Evolutionary conservation across 371 early-diverging fungal genomes (phyloP).

Genomic region (Mucor sp.): DNA sequence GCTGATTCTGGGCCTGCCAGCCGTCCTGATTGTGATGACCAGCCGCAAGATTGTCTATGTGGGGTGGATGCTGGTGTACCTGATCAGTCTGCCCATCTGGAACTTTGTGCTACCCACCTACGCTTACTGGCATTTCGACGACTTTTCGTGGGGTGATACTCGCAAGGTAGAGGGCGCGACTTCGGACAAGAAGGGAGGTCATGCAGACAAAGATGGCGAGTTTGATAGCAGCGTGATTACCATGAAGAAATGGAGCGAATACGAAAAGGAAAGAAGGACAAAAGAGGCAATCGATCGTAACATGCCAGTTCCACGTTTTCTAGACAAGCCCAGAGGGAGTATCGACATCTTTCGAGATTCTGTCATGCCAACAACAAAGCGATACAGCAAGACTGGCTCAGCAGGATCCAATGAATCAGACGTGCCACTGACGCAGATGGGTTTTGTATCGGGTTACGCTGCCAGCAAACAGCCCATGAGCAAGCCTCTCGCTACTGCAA

Average conservation of each 20-base stretch:
- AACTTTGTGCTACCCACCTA: conserved; percentile 97
- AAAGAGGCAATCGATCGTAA: conserved; percentile 18
- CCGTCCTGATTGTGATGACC: conserved; percentile 90
- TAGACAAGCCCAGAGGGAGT: conserved; percentile 10
- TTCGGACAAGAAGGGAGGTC: conserved; percentile 53
- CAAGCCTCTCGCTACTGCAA: not conserved
- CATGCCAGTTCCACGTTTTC: conserved; percentile 24
- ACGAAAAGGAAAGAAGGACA: conserved; percentile 57
- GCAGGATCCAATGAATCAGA: conserved; percentile 42
- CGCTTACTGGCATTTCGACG: conserved; percentile 99
- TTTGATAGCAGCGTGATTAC: conserved; percentile 66
- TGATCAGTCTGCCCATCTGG: conserved; percentile 97
- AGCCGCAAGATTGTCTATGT: conserved; percentile 90
- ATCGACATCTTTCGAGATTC: conserved; percentile 21
- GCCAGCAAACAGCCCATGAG: not conserved
- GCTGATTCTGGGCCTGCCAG: conserved; percentile 91
- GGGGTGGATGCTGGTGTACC: conserved; percentile 95
- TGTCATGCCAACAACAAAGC: conserved; percentile 9
- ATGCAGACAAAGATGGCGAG: conserved; percentile 63
- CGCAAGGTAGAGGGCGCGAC: conserved; percentile 79
- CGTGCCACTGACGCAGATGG: conserved; percentile 27
- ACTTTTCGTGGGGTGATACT: conserved; percentile 99
- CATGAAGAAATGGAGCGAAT: conserved; percentile 76
- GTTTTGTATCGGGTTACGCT: not conserved
- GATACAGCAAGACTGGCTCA: conserved; percentile 22